phyloP scores from a whole-genome alignment of 495 filamentous ascomycete species.

The Chaetomium cochliodes region DNA sequence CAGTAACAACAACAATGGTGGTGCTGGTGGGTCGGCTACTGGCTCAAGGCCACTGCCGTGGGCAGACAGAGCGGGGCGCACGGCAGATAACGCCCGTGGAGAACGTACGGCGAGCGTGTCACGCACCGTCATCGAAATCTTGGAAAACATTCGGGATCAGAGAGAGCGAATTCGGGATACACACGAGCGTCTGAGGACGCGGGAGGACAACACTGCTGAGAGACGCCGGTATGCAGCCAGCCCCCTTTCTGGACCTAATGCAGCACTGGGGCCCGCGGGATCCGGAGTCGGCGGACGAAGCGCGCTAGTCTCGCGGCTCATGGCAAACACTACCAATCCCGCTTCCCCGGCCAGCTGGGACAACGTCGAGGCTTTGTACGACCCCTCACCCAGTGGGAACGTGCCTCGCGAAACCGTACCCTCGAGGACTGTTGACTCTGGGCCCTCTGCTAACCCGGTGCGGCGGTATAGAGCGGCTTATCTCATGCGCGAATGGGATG shows the following conservation, averaged over 20 bases:
- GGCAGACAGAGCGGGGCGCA: constrained; percentile 17
- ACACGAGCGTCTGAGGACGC: constrained; percentile 25
- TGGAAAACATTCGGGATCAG: constrained; percentile 32
- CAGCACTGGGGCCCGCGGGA: neutral
- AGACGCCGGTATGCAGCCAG: constrained; percentile 30
- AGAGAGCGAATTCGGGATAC: constrained; percentile 27
- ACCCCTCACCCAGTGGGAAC: constrained; percentile 15
- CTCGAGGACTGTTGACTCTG: neutral
- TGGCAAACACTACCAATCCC: constrained; percentile 19
- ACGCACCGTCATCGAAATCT: constrained; percentile 30
- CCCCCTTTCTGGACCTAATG: constrained; percentile 18
- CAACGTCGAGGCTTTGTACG: constrained; percentile 32
- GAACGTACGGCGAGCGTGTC: constrained; percentile 31
- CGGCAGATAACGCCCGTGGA: constrained; percentile 8
- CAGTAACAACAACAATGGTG: constrained; percentile 6
- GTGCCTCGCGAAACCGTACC: neutral
- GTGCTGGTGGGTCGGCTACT: constrained; percentile 11
- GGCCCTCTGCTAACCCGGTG: constrained; percentile 16
- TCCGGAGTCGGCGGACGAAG: constrained; percentile 14
- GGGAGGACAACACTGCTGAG: constrained; percentile 20
- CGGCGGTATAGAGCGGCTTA: constrained; percentile 29
- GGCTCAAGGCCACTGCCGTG: constrained; percentile 19
- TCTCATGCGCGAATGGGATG: constrained; percentile 37
- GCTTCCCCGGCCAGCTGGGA: constrained; percentile 21
- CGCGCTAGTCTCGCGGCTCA: constrained; percentile 22